Evolutionary conservation across 1,284 basidiomycete species (phyloP).

Genomic region (Microbotryum silenes-acaulis): DNA sequence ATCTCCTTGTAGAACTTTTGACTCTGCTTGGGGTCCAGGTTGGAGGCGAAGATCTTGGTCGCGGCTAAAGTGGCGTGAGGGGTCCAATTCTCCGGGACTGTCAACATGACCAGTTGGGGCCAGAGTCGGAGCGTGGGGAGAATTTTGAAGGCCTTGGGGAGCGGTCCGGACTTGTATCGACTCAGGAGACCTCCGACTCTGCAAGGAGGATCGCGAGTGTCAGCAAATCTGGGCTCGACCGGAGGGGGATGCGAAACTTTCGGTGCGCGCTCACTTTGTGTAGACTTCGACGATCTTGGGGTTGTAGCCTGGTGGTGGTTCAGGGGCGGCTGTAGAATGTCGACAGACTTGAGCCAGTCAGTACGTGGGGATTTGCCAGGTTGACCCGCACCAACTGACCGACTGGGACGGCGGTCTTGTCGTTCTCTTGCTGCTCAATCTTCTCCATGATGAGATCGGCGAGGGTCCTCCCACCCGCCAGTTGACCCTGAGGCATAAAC

Average conservation of each 20-base stretch:
- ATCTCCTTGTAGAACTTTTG: constrained; percentile 90
- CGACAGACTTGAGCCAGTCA: too few species aligned
- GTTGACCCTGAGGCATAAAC: constrained; percentile 51
- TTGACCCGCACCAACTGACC: too few species aligned
- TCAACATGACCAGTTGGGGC: constrained; percentile 91
- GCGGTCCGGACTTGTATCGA: constrained; percentile 87
- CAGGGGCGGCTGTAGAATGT: constrained; percentile 49
- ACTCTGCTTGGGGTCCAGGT: constrained; percentile 92
- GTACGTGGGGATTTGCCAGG: too few species aligned
- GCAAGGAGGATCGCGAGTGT: constrained; percentile 2
- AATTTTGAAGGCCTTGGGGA: constrained; percentile 98
- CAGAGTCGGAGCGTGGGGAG: constrained; percentile 92
- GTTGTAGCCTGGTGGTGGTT: constrained; percentile 86
- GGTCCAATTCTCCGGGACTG: constrained; percentile 86
- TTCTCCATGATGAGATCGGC: constrained; percentile 96
- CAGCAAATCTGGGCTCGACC: neutral
- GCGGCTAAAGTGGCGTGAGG: constrained; percentile 91
- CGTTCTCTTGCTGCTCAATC: constrained; percentile 54
- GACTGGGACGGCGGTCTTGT: neutral
- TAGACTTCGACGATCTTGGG: constrained; percentile 96
- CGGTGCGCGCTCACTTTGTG: constrained; percentile 59
- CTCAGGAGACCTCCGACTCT: constrained; percentile 81
- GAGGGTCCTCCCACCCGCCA: constrained; percentile 67
- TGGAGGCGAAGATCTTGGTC: constrained; percentile 91
- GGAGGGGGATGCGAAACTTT: neutral